Percentiles rank a stretch among this genome's conserved stretches.
phyloP scores from a whole-genome alignment of 2,329 filamentous ascomycete genomes.

The Beauveria sp. region DNA sequence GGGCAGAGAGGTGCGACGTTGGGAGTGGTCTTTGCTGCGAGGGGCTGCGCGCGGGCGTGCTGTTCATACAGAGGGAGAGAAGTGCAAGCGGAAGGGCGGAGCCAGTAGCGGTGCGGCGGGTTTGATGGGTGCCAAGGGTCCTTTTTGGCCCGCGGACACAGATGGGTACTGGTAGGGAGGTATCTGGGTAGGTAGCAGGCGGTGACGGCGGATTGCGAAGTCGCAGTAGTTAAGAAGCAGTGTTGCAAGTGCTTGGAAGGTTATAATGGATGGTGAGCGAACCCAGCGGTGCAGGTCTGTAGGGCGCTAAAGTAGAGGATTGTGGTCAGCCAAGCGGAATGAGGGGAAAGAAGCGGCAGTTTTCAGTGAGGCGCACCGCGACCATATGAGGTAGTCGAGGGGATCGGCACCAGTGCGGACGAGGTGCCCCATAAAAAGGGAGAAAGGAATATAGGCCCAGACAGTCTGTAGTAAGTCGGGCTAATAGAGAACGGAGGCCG shows the following conservation, averaged over 20 bases:
- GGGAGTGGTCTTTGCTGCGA: neutral
- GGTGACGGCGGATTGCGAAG: constrained; percentile 15
- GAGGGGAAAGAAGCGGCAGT: constrained; percentile 7
- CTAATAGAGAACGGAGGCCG: neutral
- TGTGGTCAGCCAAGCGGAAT: constrained; percentile 11
- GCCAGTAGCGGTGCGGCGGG: neutral
- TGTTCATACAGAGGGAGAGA: constrained; percentile 1
- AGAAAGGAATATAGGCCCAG: constrained; percentile 1
- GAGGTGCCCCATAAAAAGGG: constrained; percentile 5
- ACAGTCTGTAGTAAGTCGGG: neutral
- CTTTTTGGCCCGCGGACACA: neutral
- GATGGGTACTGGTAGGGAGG: neutral
- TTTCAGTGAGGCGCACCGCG: constrained; percentile 1
- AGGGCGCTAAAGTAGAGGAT: constrained; percentile 11
- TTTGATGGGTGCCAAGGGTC: constrained; percentile 10
- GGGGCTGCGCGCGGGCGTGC: constrained; percentile 4
- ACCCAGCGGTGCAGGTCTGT: constrained; percentile 3
- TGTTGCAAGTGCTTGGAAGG: neutral
- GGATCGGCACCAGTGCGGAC: constrained; percentile 3
- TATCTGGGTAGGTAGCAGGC: constrained; percentile 11
- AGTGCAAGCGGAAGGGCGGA: neutral
- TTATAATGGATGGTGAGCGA: neutral
- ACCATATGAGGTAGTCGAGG: neutral
- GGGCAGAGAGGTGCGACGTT: constrained; percentile 1
- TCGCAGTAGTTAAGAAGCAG: neutral